Conservation (phyloP, 2,329 filamentous ascomycete species). For the Diaporthe sp. region DNA sequence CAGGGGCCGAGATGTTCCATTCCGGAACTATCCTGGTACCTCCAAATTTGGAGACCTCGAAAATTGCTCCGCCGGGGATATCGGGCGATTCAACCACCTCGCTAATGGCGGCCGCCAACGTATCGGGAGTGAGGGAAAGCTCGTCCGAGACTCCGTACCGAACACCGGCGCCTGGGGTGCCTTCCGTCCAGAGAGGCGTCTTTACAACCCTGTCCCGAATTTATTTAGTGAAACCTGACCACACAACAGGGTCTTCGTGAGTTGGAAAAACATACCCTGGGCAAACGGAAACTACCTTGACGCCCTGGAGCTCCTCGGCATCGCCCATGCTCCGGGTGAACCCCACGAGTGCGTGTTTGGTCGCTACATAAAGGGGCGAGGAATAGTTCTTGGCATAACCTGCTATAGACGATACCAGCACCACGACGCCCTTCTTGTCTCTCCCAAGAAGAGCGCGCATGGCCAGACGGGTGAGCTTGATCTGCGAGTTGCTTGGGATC, state of each 20-base stretch:
- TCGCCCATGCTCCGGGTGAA: constrained; percentile 47
- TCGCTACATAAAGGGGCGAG: constrained; percentile 47
- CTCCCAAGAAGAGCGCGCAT: constrained; percentile 18
- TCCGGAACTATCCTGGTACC: constrained; percentile 3
- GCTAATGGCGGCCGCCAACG: background rate
- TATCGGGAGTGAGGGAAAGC: background rate
- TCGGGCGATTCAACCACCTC: background rate
- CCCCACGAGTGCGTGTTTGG: constrained; percentile 51
- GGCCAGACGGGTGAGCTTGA: constrained; percentile 24
- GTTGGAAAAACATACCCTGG: background rate
- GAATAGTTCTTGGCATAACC: constrained; percentile 44
- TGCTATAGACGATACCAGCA: constrained; percentile 45
- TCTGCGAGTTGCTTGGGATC: background rate
- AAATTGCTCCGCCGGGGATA: background rate
- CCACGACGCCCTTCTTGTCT: background rate
- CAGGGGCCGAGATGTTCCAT: constrained; percentile 5
- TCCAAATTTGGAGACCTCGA: background rate
- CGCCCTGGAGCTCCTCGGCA: constrained; percentile 1
- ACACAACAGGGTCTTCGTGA: no score
- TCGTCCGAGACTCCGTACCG: background rate
- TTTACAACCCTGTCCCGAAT: background rate
- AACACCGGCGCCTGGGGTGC: background rate
- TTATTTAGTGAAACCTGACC: background rate
- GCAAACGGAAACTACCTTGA: constrained; percentile 2
- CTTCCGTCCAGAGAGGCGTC: constrained; percentile 7